Base-by-base conservation (phyloP, 331 rosid genomes). In the Pyrus hybrid region DNA sequence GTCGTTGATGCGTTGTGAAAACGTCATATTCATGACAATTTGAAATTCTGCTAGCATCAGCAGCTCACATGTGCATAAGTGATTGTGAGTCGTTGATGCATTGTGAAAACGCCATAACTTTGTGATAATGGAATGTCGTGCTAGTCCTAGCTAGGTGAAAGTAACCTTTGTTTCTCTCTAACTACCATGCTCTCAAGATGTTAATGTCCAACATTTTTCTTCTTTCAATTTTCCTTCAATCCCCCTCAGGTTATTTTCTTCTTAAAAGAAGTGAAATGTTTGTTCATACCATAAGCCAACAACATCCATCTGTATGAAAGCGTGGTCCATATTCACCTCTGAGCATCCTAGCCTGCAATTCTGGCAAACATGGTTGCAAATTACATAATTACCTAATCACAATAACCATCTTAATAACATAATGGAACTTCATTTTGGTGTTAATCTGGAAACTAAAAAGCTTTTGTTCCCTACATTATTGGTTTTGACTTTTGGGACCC, bases 221-320 rank as follows among this genome's bases (percentile, higher is more conserved):
- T 37, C 2, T 37, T 37, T 37, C 20, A 14, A 51, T 20, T 54
- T 20, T 18, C 20, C 10, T 58, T 22, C 14, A n/a, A 22, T 17
- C 13, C 57, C 20, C 56, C 13, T 63, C 9, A 5, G 68, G 21
- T 63, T 29, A 78, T 73, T 80, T 76, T 75, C 74, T 65, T 63
- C 68, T 73, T 76, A 71, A 84, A 84, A 58, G 43, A 47, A 72
- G 89, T 75, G 83, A 81, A 76, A 74, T 6, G 16, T 26, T 74
- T 63, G 71, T 71, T 77, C 69, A 7, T 47, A 12, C 11, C 61
- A 23, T 68, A 76, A 71, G 25, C 37, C 66, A n/a, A 53, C 60
- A 66, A 30, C 26, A 23, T 68, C 67, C 11, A 8, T 61, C 65
- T 63, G 73, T 74, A 37, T 43, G 80, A 16, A 26, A 68, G 28